phyloP scores from a whole-genome alignment of 2,329 filamentous ascomycete species.

The Arthrobotrys iridis region DNA sequence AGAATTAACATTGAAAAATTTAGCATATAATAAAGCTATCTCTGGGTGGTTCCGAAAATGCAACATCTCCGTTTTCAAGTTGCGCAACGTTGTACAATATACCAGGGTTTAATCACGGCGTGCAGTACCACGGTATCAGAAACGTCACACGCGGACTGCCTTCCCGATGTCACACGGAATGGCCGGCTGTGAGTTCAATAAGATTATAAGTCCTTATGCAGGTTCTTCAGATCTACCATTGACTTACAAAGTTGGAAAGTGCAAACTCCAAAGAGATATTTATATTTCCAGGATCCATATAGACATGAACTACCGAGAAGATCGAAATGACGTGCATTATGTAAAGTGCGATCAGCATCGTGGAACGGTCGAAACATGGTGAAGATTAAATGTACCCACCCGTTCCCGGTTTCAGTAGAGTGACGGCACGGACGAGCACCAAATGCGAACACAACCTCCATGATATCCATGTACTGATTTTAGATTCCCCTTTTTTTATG shows the following conservation, averaged over 20 bases:
- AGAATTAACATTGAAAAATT: not conserved
- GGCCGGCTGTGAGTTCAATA: not conserved
- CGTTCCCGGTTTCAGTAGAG: conserved; percentile 29
- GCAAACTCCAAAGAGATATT: not conserved
- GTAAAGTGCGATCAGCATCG: not conserved
- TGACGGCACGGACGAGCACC: conserved; percentile 24
- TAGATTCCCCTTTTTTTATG: not conserved
- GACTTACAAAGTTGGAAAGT: conserved; percentile 10
- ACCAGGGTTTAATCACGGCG: conserved; percentile 1
- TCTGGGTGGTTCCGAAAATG: conserved; percentile 34
- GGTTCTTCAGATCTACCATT: not conserved
- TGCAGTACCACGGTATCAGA: not conserved
- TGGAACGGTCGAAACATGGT: not conserved
- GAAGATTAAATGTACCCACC: conserved; percentile 6
- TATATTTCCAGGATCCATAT: not conserved
- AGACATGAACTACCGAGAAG: not conserved
- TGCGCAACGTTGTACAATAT: not conserved
- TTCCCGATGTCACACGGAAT: conserved; percentile 17
- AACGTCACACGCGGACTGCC: conserved; percentile 20
- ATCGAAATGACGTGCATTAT: conserved; percentile 11
- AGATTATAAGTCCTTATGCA: not conserved
- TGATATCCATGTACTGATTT: not conserved
- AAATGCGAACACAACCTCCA: conserved; percentile 8
- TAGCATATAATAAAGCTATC: not conserved
- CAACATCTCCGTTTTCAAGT: conserved; percentile 45